Base-by-base conservation (phyloP, 805 yeast species). In the Ogataea ganodermae region DNA sequence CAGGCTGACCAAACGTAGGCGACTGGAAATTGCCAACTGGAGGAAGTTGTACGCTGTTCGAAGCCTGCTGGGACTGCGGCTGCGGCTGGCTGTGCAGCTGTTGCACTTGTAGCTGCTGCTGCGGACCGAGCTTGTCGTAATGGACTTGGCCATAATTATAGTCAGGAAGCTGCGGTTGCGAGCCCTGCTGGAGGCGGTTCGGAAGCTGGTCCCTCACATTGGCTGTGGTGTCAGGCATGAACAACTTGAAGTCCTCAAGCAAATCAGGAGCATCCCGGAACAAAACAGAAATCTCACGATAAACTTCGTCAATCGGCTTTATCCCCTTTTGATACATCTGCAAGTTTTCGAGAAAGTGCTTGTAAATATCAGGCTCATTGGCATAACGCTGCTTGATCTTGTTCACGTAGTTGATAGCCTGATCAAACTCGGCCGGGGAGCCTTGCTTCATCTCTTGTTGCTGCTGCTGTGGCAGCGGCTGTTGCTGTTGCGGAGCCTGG, bases 271-370 rank as follows among this genome's bases (percentile, higher is more conserved):
- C 96, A 58, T 89, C 88, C 50, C 88, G 84, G 70, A 94, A 94
- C 44, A 94, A 73, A 6, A 82, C 76, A 1, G 97, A 86, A 2
- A 94, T 97, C 64, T 94, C 97, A 46, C 89, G 86, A 61, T 94
- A 94, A 10, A 94, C 99, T 62, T 94, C 98, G 43, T 89, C 84
- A 44, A 94, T 94, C 40, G 97, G 96, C 62, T 89, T 86, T 63
- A 90, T 96, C 62, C 92, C 99, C 54, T 96, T 82, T 71, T 94
- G 99, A 65, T 92, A 94, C 38, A 97, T 92, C 67, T 94, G 99
- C 58, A 94, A 73, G 48, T 92, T 94, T 66, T 94, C 99, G 68
- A 95, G 73, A 58, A 94, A 94, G 58, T 84, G 90, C 69, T 94
- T 94, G 73, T 94, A 94, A 48, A 91, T 89, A 60, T 92, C 97